Base-by-base conservation (phyloP, 352 stramenopile species). In the Pythium periplocum region DNA sequence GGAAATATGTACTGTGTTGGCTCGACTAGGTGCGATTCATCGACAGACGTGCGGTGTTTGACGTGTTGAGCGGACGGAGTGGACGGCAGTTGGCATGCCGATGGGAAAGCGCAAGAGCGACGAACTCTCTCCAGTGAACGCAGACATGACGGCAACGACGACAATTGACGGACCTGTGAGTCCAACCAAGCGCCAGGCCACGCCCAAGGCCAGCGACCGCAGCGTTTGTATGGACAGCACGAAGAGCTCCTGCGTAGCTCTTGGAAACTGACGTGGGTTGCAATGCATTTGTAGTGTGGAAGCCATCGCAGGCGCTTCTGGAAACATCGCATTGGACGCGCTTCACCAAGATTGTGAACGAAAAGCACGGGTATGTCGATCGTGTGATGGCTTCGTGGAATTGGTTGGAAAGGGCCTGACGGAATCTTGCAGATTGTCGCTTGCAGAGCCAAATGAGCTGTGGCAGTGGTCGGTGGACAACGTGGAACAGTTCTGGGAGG, bases 391-490 rank as follows among this genome's bases (percentile, higher is more conserved):
- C 17, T 26, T 26, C 17, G 4, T 38, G 40, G 4, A 8, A 38
- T 59, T 45, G 17, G 32, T 56, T 12, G 45, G 40, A 12, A 17
- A 6, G n/a, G 17, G 10, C 32, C n/a, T 57, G 26, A 41, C 31
- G 48, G n/a, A 38, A 42, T 32, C 8, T 31, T 47, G 37, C 55
- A 89, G 75, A 0, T 45, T 77, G 39, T 36, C 61, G 45, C 60
- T 87, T 17, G 48, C 62, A 44, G 64, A 69, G 11, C 73, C 75
- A 2, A 62, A 80, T 31, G 69, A 78, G 47, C 66, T 90, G 31
- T 90, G 79, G 79, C 54, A 76, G 60, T 90, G 79, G 79, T 90
- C 79, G 1, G 75, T 86, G 7, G 76, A 80, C 40, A 64, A 87
- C 56, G 57, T 87, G 5, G 78, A 86, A 48, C 39, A 62, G 38